These are phyloP conservation scores for Metschnikowia bowlesiae DNA, from an alignment of 805 yeast species.

Conservation along the genomic window DNA sequence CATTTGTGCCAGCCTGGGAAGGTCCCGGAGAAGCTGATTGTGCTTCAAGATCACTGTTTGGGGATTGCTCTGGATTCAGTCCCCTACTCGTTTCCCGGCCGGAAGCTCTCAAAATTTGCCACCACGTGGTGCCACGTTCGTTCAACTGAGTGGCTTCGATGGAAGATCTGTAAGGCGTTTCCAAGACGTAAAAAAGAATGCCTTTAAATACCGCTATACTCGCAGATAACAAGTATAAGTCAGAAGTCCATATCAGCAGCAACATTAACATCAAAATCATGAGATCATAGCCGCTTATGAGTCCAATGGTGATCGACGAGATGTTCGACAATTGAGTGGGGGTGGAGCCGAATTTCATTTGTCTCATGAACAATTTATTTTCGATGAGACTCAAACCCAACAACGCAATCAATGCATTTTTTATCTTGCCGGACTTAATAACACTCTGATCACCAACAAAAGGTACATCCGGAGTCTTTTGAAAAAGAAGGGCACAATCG, in stretches of 20 bases:
- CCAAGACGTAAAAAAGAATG: slow-evolving; percentile 68
- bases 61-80: slow-evolving; percentile 8
- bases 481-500: slow-evolving; percentile 69
- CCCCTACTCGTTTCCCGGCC: slow-evolving; percentile 17
- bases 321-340: slow-evolving; percentile 77
- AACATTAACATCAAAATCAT: slow-evolving; percentile 59
- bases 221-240: slow-evolving; percentile 61
- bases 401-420: slow-evolving; percentile 42
- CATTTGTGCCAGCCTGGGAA: neutral
- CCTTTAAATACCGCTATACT: slow-evolving; percentile 68
- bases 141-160: slow-evolving; percentile 68
- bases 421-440: slow-evolving; percentile 35
- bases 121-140: slow-evolving; percentile 61
- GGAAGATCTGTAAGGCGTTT: slow-evolving; percentile 64
- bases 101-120: slow-evolving; percentile 63
- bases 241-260: slow-evolving; percentile 46
- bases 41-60: slow-evolving; percentile 19
- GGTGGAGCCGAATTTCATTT: slow-evolving; percentile 67
- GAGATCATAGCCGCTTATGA: slow-evolving; percentile 71
- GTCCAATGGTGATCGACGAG: slow-evolving; percentile 49
- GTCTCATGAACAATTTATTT: slow-evolving; percentile 55
- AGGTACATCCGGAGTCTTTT: slow-evolving; percentile 13
- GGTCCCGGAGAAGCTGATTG: neutral
- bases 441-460: slow-evolving; percentile 58
- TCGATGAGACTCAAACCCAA: slow-evolving; percentile 45